Base-by-base conservation (phyloP, 139 green algal species). In the Coccomyxa sp. region DNA sequence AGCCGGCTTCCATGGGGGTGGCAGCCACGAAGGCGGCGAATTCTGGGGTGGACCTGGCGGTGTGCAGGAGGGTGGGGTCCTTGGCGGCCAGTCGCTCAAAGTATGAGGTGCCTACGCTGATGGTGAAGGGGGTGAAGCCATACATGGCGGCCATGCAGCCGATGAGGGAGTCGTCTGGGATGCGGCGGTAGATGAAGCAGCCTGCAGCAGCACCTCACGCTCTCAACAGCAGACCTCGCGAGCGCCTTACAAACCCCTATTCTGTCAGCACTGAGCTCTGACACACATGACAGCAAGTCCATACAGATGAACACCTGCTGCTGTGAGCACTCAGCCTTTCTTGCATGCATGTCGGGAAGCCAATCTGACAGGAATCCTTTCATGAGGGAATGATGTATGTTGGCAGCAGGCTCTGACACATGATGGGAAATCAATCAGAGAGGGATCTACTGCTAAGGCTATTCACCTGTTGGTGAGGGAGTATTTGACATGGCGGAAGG, bases 21-120 rank as follows among this genome's bases (percentile, higher is more conserved):
- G 40, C 68, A 10, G 55, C 39, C 40, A 81, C 40, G 69, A 77
- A 76, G 18, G 40, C 38, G 69, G 68, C 35, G 36, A 81, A 81
- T 9, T 81, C 68, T 24, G 69, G 40, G 34, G 40, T 77, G 0
- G 35, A 7, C 6, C 58, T 39, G 22, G 68, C 69, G 31, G 64
- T 33, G 34, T 58, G 16, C 68, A 74, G 44, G 40, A 81, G 73
- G 8, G 69, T 39, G 10, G 73, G 55, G 77, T 81, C 73, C 35
- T 31, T 37, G 18, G 77, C 69, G 24, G 69, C 69, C n/a, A 81
- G 29, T 8, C 77, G 69, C 40, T 74, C 40, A 33, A 81, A 81
- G 31, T 81, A 81, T 40, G 69, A 55, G 44, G 77, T 81, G 35
- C 77, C 77, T 40, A 81, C 41, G 35, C 24, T 39, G 40, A 81